Evolutionary conservation across 345 rosid genomes (phyloP).

Genomic region (Euphorbia tirucalli): DNA sequence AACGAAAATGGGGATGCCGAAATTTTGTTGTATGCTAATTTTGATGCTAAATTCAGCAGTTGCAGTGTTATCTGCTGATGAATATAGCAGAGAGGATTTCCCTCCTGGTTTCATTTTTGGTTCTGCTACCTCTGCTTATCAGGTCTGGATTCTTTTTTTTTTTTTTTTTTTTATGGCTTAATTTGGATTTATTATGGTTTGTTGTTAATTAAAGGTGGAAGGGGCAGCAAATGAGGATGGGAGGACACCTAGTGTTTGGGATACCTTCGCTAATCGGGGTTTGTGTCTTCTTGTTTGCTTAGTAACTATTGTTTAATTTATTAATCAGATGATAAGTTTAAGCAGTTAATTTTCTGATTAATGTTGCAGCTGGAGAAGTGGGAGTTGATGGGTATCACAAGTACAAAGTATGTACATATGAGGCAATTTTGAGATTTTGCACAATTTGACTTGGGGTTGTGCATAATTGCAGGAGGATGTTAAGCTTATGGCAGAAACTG

Average conservation of each 20-base stretch:
- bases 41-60: background rate
- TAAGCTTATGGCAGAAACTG: conserved; percentile 61
- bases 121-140: conserved; percentile 58
- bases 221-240: conserved; percentile 71
- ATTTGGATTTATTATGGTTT: too few species aligned
- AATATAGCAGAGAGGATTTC: conserved; percentile 48
- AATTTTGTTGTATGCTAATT: background rate
- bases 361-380: conserved; percentile 45
- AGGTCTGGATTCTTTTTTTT: conserved; percentile 26
- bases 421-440: too few species aligned
- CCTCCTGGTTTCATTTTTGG: conserved; percentile 59
- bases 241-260: conserved; percentile 64
- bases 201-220: conserved; percentile 36
- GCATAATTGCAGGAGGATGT: conserved; percentile 72
- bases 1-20: background rate
- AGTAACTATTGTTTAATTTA: background rate
- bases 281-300: background rate
- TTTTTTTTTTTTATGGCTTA: background rate
- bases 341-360: background rate
- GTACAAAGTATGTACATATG: conserved; percentile 42
- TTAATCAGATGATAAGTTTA: background rate
- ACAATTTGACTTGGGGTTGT: too few species aligned
- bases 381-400: conserved; percentile 60
- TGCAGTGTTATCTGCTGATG: conserved; percentile 23
- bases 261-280: conserved; percentile 49